Evolutionary conservation across 495 filamentous ascomycete genomes (phyloP).

Genomic region (Hypoxylon cercidicola): DNA sequence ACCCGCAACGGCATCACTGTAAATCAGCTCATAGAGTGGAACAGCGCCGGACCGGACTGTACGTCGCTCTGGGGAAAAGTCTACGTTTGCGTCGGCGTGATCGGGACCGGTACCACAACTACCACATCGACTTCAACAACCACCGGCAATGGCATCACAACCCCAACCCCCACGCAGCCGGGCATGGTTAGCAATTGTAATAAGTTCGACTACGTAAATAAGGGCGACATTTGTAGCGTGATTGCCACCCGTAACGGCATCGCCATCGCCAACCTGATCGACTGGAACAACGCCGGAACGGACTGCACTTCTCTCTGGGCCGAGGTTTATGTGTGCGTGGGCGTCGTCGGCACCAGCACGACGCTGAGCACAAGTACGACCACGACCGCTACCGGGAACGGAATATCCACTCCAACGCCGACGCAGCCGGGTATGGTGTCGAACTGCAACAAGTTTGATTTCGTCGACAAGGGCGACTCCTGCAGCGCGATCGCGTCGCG

Average conservation of each 20-base stretch:
- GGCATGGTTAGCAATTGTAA: conserved; percentile 55
- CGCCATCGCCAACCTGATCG: conserved; percentile 42
- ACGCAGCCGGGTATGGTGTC: conserved; percentile 51
- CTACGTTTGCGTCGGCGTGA: conserved; percentile 18
- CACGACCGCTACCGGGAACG: conserved; percentile 32
- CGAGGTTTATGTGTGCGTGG: conserved; percentile 47
- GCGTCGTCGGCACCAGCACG: conserved; percentile 26
- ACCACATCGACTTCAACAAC: conserved; percentile 25
- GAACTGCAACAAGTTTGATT: conserved; percentile 59
- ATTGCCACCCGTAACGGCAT: conserved; percentile 49
- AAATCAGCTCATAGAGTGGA: conserved; percentile 48
- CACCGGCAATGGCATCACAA: conserved; percentile 40
- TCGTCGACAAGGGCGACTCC: conserved; percentile 22
- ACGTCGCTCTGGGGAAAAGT: background rate
- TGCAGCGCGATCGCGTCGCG: background rate
- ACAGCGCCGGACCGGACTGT: conserved; percentile 33
- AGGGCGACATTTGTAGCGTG: conserved; percentile 55
- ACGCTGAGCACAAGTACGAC: conserved; percentile 7
- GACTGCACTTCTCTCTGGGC: conserved; percentile 54
- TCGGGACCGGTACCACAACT: conserved; percentile 13
- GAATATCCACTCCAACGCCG: conserved; percentile 45
- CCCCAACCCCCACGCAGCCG: conserved; percentile 49
- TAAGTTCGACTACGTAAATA: conserved; percentile 51
- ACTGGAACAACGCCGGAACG: conserved; percentile 55
- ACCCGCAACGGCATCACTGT: conserved; percentile 40